Conservation (phyloP, 148 eudicot species). For the Oxyria digyna region DNA sequence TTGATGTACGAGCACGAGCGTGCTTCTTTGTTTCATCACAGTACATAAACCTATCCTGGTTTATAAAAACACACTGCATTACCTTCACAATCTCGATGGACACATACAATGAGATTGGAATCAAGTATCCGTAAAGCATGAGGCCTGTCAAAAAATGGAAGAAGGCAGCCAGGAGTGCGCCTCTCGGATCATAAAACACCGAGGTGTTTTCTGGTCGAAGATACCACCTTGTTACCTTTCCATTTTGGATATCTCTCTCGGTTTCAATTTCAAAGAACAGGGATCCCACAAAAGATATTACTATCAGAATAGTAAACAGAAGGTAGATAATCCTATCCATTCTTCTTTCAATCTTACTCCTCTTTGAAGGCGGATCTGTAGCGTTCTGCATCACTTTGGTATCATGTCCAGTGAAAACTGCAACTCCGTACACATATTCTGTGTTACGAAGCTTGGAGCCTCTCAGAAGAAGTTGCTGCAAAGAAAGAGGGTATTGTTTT, state of each 20-base stretch:
- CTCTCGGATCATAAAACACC: slow-evolving; percentile 34
- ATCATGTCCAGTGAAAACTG: slow-evolving; percentile 50
- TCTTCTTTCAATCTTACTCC: slow-evolving; percentile 25
- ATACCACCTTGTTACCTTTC: slow-evolving; percentile 13
- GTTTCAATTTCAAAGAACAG: slow-evolving; percentile 9
- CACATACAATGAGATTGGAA: slow-evolving; percentile 55
- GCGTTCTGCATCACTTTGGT: slow-evolving; percentile 60
- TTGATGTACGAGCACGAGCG: slow-evolving; percentile 55
- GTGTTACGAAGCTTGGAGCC: slow-evolving; percentile 57
- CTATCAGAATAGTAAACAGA: slow-evolving; percentile 8
- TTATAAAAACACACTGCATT: slow-evolving; percentile 46
- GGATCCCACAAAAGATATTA: slow-evolving; percentile 5
- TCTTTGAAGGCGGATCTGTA: slow-evolving; percentile 43
- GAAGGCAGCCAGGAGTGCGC: slow-evolving; percentile 30
- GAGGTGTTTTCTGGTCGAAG: slow-evolving; percentile 29
- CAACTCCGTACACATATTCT: slow-evolving; percentile 41
- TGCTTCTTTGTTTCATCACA: slow-evolving; percentile 48
- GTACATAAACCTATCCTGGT: slow-evolving; percentile 42
- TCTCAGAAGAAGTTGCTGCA: slow-evolving; percentile 50
- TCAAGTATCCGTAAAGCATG: slow-evolving; percentile 41
- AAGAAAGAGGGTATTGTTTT: slow-evolving; percentile 36
- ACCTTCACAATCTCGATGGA: slow-evolving; percentile 59
- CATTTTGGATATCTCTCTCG: slow-evolving; percentile 3
- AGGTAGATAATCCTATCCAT: slow-evolving; percentile 54
- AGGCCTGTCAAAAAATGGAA: slow-evolving; percentile 45